Evolutionary conservation across 1,139 yeast species (phyloP).

Genomic region (Sugiyamaella neomexicana): DNA sequence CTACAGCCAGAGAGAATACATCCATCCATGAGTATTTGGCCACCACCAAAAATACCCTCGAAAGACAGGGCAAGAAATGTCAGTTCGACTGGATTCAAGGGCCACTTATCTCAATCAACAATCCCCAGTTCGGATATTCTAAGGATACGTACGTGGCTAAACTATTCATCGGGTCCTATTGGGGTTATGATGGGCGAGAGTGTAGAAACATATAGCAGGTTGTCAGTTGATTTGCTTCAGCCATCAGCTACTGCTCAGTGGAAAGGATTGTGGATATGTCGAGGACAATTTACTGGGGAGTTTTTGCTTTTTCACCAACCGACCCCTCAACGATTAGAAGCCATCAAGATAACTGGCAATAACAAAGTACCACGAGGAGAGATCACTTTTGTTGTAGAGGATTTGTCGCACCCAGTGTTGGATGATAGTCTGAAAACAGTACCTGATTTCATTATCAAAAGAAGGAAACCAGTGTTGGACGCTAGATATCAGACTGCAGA

Average conservation of each 20-base stretch:
- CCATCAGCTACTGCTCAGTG: conserved; percentile 24
- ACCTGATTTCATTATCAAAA: conserved; percentile 5
- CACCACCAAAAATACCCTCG: conserved; percentile 30
- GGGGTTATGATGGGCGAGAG: conserved; percentile 19
- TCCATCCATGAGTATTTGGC: conserved; percentile 33
- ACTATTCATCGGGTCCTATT: conserved; percentile 1
- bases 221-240: conserved; percentile 18
- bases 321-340: conserved; percentile 30
- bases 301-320: conserved; percentile 33
- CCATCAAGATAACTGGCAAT: conserved; percentile 37
- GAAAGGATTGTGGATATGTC: conserved; percentile 36
- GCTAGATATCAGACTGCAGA: conserved; percentile 33
- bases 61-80: conserved; percentile 29
- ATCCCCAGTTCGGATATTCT: conserved; percentile 19
- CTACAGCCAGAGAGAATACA: conserved; percentile 24
- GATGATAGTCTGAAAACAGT: conserved; percentile 2
- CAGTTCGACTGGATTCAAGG: conserved; percentile 29
- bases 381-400: conserved; percentile 31
- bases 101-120: conserved; percentile 22
- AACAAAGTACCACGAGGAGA: conserved; percentile 38
- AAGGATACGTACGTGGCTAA: conserved; percentile 18
- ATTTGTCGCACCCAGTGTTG: conserved; percentile 23
- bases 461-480: conserved; percentile 28
- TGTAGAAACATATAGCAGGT: conserved; percentile 27
- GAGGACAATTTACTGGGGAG: conserved; percentile 30